Evolutionary conservation across 139 green algal species (phyloP).

Genomic region (Pleodorina starrii): DNA sequence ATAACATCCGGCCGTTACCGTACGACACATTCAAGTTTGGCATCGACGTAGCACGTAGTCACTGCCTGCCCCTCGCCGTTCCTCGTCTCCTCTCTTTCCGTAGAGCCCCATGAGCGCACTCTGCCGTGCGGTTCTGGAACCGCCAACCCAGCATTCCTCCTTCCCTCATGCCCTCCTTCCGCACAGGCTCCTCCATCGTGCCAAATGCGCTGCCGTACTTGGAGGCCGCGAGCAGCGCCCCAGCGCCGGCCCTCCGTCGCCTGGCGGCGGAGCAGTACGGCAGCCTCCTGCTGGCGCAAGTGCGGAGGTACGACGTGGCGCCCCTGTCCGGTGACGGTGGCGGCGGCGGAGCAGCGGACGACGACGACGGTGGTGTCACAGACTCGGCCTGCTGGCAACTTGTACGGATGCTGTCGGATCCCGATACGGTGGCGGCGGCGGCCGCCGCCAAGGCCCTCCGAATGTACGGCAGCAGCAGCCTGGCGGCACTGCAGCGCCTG

Average conservation of each 20-base stretch:
- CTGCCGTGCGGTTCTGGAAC: too few relatives aligned
- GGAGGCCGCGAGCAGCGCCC: not conserved
- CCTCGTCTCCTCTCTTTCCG: too few relatives aligned
- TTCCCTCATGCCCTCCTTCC: too few relatives aligned
- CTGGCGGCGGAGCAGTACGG: slow-evolving; percentile 40
- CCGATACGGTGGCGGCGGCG: not conserved
- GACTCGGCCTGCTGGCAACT: not conserved
- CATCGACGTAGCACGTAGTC: too few relatives aligned
- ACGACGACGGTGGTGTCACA: not conserved
- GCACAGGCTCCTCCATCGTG: not conserved
- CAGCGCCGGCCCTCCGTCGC: not conserved
- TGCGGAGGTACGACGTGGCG: not conserved
- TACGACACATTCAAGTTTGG: too few relatives aligned
- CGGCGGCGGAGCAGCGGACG: not conserved
- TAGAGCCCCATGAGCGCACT: too few relatives aligned
- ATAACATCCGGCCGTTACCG: too few relatives aligned
- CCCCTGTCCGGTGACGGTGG: not conserved
- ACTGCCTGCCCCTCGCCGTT: too few relatives aligned
- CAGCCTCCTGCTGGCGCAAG: not conserved
- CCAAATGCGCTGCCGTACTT: slow-evolving; percentile 7
- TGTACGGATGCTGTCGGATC: slow-evolving; percentile 10
- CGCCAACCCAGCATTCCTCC: too few relatives aligned
- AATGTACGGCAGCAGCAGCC: not conserved
- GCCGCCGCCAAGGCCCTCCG: not conserved
- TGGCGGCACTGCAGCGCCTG: not conserved